Percentiles rank a stretch among this genome's conserved stretches.
Conservation (phyloP, 495 filamentous ascomycete genomes). For the Hypoxylon fragiforme region DNA sequence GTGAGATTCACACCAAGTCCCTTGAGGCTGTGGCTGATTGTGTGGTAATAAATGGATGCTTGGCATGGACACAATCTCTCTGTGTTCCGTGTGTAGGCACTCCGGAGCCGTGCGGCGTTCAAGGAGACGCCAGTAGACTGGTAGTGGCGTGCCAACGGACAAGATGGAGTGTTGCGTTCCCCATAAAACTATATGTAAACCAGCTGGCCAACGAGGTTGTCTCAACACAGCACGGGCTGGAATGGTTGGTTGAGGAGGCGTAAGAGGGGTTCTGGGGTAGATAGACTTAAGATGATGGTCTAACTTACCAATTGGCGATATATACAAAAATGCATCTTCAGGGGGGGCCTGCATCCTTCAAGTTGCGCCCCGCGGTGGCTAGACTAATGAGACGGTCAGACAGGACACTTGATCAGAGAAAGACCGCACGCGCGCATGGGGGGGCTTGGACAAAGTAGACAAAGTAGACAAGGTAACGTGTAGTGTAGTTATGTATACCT, state of each 20-base stretch:
- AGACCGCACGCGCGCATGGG: slow-evolving; percentile 19
- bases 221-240: slow-evolving; percentile 45
- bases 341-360: slow-evolving; percentile 47
- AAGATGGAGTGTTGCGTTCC: slow-evolving; percentile 26
- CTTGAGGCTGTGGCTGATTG: slow-evolving; percentile 22
- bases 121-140: slow-evolving; percentile 25
- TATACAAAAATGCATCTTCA: slow-evolving; percentile 49
- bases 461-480: slow-evolving; percentile 8
- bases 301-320: slow-evolving; percentile 56
- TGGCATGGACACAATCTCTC: slow-evolving; percentile 22
- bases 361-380: slow-evolving; percentile 20
- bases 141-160: slow-evolving; percentile 33
- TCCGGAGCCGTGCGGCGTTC: slow-evolving; percentile 31
- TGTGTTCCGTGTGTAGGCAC: slow-evolving; percentile 1
- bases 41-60: slow-evolving; percentile 22
- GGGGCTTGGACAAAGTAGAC: too few species aligned
- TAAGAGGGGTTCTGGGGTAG: slow-evolving; percentile 22
- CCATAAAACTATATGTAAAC: slow-evolving; percentile 37
- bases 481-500: neutral
- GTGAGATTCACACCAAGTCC: slow-evolving; percentile 10
- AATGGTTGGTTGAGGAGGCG: slow-evolving; percentile 49
- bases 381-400: slow-evolving; percentile 27
- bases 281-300: slow-evolving; percentile 28
- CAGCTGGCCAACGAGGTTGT: slow-evolving; percentile 44
- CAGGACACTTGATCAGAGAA: slow-evolving; percentile 16